phyloP scores from a whole-genome alignment of 148 eudicot species.

The Hydrangea macrophylla region DNA sequence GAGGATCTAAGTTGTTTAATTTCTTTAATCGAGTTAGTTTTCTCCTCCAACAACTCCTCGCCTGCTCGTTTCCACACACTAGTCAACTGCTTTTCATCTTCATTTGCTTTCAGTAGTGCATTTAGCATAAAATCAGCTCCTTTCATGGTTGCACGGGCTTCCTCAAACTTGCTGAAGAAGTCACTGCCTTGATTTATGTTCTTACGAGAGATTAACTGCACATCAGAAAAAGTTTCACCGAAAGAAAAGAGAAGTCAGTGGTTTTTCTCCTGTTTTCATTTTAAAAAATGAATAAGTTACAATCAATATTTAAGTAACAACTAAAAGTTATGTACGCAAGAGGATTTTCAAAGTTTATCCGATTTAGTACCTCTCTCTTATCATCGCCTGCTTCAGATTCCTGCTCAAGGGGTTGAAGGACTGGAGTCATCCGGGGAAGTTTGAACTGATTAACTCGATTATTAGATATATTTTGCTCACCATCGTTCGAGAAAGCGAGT shows the following conservation, averaged over 20 bases:
- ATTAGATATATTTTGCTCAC: background rate
- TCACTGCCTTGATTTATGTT: constrained; percentile 18
- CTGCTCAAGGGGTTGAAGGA: constrained; percentile 9
- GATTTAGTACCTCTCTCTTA: constrained; percentile 23
- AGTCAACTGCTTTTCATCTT: constrained; percentile 34
- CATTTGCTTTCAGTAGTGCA: constrained; percentile 45
- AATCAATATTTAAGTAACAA: background rate
- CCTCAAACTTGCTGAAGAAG: constrained; percentile 47
- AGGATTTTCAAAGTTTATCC: background rate
- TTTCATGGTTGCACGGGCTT: constrained; percentile 43
- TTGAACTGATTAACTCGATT: constrained; percentile 11
- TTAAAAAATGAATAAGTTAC: background rate
- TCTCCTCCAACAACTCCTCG: constrained; percentile 42
- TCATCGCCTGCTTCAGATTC: constrained; percentile 18
- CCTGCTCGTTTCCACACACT: constrained; percentile 46
- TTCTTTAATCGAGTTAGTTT: constrained; percentile 36
- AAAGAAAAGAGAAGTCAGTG: background rate
- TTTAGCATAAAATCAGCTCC: constrained; percentile 57
- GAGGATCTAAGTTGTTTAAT: constrained; percentile 36
- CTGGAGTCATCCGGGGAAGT: background rate
- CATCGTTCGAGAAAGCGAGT: constrained; percentile 8
- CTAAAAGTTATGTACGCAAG: background rate
- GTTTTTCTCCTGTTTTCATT: background rate
- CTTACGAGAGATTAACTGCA: constrained; percentile 26
- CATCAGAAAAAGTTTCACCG: background rate